phyloP scores from a whole-genome alignment of 306 rosid species.

The Glycine tomentella region DNA sequence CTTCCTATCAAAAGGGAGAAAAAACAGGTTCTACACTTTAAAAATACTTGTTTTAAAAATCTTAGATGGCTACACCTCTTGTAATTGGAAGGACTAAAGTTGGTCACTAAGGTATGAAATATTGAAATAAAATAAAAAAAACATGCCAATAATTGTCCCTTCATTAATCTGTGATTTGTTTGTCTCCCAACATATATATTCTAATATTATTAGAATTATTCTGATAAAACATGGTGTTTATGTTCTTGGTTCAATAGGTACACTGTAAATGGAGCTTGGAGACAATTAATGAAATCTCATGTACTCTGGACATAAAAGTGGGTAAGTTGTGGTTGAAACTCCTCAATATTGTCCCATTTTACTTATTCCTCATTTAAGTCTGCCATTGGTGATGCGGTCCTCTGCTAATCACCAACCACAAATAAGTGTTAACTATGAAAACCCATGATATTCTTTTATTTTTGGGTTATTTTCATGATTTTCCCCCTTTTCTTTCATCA shows the following conservation, averaged over 20 bases:
- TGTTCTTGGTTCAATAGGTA: conserved; percentile 63
- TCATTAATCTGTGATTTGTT: conserved; percentile 5
- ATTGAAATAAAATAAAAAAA: conserved; percentile 26
- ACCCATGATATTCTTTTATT: neutral
- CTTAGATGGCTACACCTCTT: neutral
- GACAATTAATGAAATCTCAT: conserved; percentile 64
- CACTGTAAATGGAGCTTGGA: conserved; percentile 87
- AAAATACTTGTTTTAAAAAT: too few species aligned
- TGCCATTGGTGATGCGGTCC: conserved; percentile 20
- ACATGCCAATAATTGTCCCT: conserved; percentile 5
- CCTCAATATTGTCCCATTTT: conserved; percentile 32
- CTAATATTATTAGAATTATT: conserved; percentile 19
- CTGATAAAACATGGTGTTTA: conserved; percentile 32
- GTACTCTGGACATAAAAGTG: conserved; percentile 79
- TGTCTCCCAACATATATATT: conserved; percentile 25
- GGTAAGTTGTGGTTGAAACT: conserved; percentile 70
- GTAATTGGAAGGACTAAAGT: conserved; percentile 21
- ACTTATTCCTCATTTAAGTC: neutral
- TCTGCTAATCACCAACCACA: conserved; percentile 29
- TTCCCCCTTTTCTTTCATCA: neutral
- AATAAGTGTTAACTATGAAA: conserved; percentile 16
- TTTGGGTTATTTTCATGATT: neutral
- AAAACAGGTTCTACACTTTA: too few species aligned
- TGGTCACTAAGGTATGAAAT: neutral
- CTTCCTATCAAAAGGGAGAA: neutral